Percentiles rank a stretch among this genome's conserved stretches.
Conservation (phyloP, 345 rosid species). For the Erysimum cheiranthoides region DNA sequence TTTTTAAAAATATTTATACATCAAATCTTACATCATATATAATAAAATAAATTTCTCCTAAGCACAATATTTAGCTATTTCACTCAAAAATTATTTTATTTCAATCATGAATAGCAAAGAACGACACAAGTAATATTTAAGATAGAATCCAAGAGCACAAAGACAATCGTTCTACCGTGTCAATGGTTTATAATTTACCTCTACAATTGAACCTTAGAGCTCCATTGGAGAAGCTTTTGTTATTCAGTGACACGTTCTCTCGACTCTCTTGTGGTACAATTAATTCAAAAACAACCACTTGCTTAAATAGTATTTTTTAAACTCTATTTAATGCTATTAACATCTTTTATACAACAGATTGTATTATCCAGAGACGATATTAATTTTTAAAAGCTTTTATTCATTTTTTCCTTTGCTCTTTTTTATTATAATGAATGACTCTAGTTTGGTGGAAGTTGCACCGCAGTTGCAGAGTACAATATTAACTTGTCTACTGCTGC, state of each 20-base stretch:
- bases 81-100: neutral
- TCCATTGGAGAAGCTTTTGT: slow-evolving; percentile 15
- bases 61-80: no score
- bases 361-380: neutral
- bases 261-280: slow-evolving; percentile 13
- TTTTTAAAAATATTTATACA: no score
- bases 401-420: neutral
- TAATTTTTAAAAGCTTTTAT: neutral
- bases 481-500: slow-evolving; percentile 11
- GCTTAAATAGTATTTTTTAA: neutral
- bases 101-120: neutral
- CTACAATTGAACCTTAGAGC: neutral
- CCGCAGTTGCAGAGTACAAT: slow-evolving; percentile 2
- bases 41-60: no score
- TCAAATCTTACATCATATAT: no score
- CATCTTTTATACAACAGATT: neutral
- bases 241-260: slow-evolving; percentile 21
- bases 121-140: neutral
- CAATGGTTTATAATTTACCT: slow-evolving; percentile 8
- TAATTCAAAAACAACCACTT: neutral
- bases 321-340: neutral
- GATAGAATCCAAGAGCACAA: neutral
- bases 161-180: slow-evolving; percentile 8
- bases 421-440: neutral
- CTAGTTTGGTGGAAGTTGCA: slow-evolving; percentile 41